Percentiles rank a stretch among this genome's conserved stretches.
Conservation (phyloP, 2,329 filamentous ascomycete species). For the Hypoxylon sp. region DNA sequence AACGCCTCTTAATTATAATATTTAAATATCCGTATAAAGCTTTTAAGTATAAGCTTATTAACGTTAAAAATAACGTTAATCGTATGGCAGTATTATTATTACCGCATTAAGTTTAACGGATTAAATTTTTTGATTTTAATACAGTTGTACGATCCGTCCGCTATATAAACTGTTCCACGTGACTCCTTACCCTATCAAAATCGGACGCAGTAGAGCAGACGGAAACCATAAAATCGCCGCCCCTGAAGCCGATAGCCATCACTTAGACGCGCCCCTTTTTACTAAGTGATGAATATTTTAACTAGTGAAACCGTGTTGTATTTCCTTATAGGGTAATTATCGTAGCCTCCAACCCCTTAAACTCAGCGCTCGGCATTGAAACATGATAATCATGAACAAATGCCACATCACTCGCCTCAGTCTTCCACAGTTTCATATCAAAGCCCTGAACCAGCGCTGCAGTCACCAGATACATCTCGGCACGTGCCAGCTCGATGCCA, state of each 20-base stretch:
- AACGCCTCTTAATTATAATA: too few relatives aligned
- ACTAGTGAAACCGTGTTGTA: constrained; percentile 34
- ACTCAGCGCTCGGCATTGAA: constrained; percentile 43
- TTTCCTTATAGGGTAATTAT: constrained; percentile 39
- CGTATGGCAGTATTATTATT: too few relatives aligned
- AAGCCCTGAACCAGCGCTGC: constrained; percentile 43
- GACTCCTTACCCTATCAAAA: constrained; percentile 2
- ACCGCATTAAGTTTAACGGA: too few relatives aligned
- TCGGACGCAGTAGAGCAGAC: not conserved
- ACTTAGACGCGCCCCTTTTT: constrained; percentile 13
- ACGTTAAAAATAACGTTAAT: too few relatives aligned
- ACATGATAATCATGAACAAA: constrained; percentile 47
- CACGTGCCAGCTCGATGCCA: constrained; percentile 46
- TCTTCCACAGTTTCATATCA: constrained; percentile 45
- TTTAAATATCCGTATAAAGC: too few relatives aligned
- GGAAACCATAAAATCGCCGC: not conserved
- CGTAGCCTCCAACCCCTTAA: constrained; percentile 44
- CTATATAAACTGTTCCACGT: constrained; percentile 9
- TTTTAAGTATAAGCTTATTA: too few relatives aligned
- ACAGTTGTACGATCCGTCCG: too few relatives aligned
- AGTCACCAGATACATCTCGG: constrained; percentile 45
- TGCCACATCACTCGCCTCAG: constrained; percentile 44
- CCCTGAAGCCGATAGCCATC: constrained; percentile 13
- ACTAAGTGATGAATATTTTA: constrained; percentile 19
- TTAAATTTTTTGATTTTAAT: too few relatives aligned